These are phyloP conservation scores for Rutstroemia sp. DNA, from an alignment of 2,329 filamentous ascomycete species.

Conservation along the genomic window DNA sequence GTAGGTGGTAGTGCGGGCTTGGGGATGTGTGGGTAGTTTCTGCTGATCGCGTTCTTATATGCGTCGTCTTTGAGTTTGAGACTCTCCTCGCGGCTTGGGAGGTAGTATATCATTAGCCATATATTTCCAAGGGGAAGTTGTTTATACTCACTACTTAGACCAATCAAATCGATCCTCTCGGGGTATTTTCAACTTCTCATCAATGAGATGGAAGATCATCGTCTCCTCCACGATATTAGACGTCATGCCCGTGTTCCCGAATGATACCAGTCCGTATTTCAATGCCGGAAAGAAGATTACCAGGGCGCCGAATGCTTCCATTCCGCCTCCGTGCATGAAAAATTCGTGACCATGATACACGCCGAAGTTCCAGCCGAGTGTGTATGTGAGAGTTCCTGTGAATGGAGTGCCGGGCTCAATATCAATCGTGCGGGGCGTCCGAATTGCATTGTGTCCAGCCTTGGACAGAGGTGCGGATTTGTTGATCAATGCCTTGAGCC, in stretches of 20 bases:
- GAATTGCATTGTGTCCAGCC: constrained; percentile 29
- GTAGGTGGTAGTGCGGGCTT: constrained; percentile 30
- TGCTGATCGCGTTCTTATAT: constrained; percentile 30
- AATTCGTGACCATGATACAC: constrained; percentile 38
- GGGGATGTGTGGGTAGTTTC: constrained; percentile 34
- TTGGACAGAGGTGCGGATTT: constrained; percentile 30
- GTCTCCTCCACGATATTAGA: constrained; percentile 31
- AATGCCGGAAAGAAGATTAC: constrained; percentile 39
- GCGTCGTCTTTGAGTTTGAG: constrained; percentile 1
- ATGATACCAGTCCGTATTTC: constrained; percentile 35
- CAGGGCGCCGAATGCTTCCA: constrained; percentile 37
- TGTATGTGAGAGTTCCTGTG: constrained; percentile 33
- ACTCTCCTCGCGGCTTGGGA: neutral
- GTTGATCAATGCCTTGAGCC: constrained; percentile 42
- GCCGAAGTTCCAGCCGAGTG: constrained; percentile 34
- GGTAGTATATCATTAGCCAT: neutral
- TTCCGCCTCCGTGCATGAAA: constrained; percentile 37
- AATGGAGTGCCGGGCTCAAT: constrained; percentile 11
- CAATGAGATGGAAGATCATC: constrained; percentile 34
- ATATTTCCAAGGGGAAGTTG: neutral
- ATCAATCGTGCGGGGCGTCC: constrained; percentile 29
- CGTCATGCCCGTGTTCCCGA: constrained; percentile 38
- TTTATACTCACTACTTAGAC: constrained; percentile 27
- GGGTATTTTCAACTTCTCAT: constrained; percentile 34
- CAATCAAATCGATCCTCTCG: constrained; percentile 32